phyloP scores from a whole-genome alignment of 306 rosid species.

The Acacia acuminata region DNA sequence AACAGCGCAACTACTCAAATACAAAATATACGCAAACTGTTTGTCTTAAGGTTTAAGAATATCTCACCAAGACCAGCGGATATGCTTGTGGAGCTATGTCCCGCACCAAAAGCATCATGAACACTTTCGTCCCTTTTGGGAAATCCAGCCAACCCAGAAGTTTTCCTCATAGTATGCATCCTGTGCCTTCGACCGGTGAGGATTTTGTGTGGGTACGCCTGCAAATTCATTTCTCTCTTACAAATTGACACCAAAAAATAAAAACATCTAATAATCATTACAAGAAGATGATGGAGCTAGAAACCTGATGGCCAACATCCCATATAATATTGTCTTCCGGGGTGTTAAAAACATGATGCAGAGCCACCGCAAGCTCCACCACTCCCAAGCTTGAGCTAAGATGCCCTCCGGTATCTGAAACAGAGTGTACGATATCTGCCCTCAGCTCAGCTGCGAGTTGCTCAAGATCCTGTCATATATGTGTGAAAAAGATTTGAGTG shows the following conservation, averaged over 20 bases:
- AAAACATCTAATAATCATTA: not conserved
- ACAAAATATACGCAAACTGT: not conserved
- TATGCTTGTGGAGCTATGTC: slow-evolving; percentile 84
- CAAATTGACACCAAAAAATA: not conserved
- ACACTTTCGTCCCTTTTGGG: slow-evolving; percentile 76
- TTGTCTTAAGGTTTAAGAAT: not conserved
- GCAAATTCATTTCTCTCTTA: slow-evolving; percentile 33
- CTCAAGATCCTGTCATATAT: slow-evolving; percentile 60
- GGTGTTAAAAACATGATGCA: slow-evolving; percentile 72
- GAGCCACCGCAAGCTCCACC: slow-evolving; percentile 68
- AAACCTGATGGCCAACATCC: slow-evolving; percentile 89
- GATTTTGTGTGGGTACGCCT: slow-evolving; percentile 80
- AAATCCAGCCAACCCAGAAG: slow-evolving; percentile 78
- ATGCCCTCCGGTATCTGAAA: slow-evolving; percentile 74
- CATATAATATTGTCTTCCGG: slow-evolving; percentile 74
- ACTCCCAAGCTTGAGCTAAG: slow-evolving; percentile 82
- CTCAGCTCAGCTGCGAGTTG: slow-evolving; percentile 72
- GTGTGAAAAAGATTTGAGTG: not conserved
- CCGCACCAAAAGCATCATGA: slow-evolving; percentile 75
- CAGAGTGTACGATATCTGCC: slow-evolving; percentile 59
- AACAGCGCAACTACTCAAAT: no score
- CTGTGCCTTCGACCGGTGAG: slow-evolving; percentile 73
- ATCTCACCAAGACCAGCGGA: slow-evolving; percentile 76
- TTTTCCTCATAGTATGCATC: slow-evolving; percentile 70
- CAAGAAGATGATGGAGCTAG: not conserved